Base-by-base conservation (phyloP, 768 basidiomycete species). In the Amanita thiersii region DNA sequence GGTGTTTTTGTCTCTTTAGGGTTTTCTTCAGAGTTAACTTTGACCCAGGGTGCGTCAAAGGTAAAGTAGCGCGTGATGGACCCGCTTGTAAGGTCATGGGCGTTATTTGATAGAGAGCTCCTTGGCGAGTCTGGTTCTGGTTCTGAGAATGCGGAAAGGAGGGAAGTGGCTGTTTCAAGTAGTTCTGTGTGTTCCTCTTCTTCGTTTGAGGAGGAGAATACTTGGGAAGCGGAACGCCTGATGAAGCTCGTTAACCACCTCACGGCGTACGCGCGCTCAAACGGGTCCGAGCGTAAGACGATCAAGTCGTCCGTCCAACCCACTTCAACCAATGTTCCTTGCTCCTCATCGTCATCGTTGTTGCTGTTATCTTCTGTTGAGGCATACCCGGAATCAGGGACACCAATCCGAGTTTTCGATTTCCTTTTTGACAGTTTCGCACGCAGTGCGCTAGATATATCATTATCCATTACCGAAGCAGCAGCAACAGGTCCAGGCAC, bases 301-400 rank as follows among this genome's bases (percentile, higher is more conserved):
- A 54, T 49, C 5, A 55, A 55, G 24, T 21, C 31, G 21, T 37
- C 46, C 12, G 47, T 47, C 36, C 17, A 45, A 32, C 37, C 44
- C 36, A 32, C 44, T 19, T 37, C 20, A 39, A 39, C 30, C 26
- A 40, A 44, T 40, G 17, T 36, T 12, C 42, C 47, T 3, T 46
- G 46, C 14, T 46, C 46, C 5, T 58, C 62, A 1, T 57, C 56
- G 2, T 61, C 59, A 1, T 68, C 69, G 1, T 72, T 73, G 0
- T 68, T 69, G 1, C 72, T 73, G 0, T 79, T 77, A 37, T 76
- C 79, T 38, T 79, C 79, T 18, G 78, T 81, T 29, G 82, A 84
- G 4, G 81, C 86, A 48, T 87, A 87, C 25, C 86, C 86, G 8
- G 84, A 86, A 58, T 88, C 84, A 1, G 78, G 77, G 2, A 75